Evolutionary conservation across 164 flowering plant genomes (phyloP).

Genomic region (Hamamelis virginiana): DNA sequence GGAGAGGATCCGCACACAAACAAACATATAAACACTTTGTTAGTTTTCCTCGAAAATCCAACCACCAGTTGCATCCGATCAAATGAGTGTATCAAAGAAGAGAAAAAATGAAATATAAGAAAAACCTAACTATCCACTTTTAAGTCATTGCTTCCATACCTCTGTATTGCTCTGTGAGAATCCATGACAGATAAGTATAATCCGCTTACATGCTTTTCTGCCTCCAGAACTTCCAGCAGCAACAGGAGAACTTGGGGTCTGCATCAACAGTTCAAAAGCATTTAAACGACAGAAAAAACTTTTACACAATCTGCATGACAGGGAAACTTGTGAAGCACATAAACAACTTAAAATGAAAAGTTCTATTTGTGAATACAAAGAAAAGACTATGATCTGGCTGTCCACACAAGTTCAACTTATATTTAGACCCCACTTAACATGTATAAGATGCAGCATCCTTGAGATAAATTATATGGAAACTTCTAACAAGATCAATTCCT

Average conservation of each 20-base stretch:
- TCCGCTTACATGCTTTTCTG: slow-evolving; percentile 63
- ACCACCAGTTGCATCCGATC: not conserved
- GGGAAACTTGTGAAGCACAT: not conserved
- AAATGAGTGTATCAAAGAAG: not conserved
- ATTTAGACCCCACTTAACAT: not conserved
- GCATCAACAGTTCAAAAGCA: slow-evolving; percentile 28
- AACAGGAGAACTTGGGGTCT: slow-evolving; percentile 90
- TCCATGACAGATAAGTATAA: slow-evolving; percentile 81
- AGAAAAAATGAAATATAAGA: not conserved
- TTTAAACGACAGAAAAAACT: slow-evolving; percentile 8
- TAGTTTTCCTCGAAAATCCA: not conserved
- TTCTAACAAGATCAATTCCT: not conserved
- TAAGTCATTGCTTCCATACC: slow-evolving; percentile 32
- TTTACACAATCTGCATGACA: slow-evolving; percentile 3
- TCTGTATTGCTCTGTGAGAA: slow-evolving; percentile 40
- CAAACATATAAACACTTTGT: not conserved
- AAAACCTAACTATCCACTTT: not conserved
- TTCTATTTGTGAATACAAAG: not conserved
- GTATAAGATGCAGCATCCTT: not conserved
- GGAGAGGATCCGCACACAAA: too few species aligned
- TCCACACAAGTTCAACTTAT: not conserved
- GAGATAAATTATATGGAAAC: not conserved
- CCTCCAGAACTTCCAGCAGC: slow-evolving; percentile 71
- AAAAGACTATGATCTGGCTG: not conserved
- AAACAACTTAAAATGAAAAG: not conserved